Percentiles rank a stretch among this genome's conserved stretches.
phyloP scores from a whole-genome alignment of 768 basidiomycete species.

The Leucocoprinus sp. region DNA sequence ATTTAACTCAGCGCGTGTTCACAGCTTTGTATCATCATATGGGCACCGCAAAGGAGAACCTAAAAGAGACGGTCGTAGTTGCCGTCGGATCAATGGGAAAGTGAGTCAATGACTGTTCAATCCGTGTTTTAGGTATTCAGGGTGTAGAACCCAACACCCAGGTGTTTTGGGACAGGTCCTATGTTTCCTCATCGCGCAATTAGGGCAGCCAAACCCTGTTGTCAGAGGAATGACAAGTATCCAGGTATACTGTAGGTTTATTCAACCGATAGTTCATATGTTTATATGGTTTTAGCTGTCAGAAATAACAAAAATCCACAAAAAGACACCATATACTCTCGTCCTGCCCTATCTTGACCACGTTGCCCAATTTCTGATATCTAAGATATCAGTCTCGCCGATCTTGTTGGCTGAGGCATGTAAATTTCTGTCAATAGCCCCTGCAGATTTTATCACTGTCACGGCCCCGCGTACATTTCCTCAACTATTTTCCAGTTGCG shows the following conservation, averaged over 20 bases:
- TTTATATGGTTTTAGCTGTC: constrained; percentile 38
- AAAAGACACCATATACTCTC: constrained; percentile 57
- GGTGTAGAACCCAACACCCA: constrained; percentile 34
- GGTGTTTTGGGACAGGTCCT: constrained; percentile 53
- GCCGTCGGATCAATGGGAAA: constrained; percentile 51
- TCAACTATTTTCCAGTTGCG: constrained; percentile 53
- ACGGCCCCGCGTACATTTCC: constrained; percentile 65
- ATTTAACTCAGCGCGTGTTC: constrained; percentile 33
- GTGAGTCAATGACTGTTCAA: constrained; percentile 20
- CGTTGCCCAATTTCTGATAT: constrained; percentile 58
- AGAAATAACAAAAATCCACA: constrained; percentile 45
- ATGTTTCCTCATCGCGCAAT: constrained; percentile 53
- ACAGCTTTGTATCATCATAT: constrained; percentile 40
- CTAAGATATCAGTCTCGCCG: constrained; percentile 50
- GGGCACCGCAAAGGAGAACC: constrained; percentile 32
- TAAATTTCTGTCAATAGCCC: constrained; percentile 52
- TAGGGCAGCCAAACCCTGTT: constrained; percentile 61
- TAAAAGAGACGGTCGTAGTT: constrained; percentile 59
- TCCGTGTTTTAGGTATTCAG: not conserved
- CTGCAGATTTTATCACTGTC: constrained; percentile 52
- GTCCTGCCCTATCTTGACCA: constrained; percentile 61
- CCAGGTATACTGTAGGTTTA: constrained; percentile 40
- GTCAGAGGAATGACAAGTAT: constrained; percentile 60
- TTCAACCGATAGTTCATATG: not conserved
- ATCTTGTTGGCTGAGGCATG: constrained; percentile 55